phyloP scores from a whole-genome alignment of 1,284 basidiomycete genomes.

The Boletellus deceptivus region DNA sequence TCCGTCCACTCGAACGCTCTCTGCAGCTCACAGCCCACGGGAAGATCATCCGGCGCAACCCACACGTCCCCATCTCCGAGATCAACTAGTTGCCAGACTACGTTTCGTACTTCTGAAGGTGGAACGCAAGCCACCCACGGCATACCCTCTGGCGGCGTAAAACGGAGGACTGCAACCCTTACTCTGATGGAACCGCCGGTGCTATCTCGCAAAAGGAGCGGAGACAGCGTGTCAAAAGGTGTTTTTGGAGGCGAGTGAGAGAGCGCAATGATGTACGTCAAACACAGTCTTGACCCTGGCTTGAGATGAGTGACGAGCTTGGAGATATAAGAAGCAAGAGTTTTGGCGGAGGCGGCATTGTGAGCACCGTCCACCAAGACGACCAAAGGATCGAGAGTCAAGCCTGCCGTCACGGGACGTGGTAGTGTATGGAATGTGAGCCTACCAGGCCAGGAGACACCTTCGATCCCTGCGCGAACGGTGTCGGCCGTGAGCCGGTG shows the following conservation, averaged over 20 bases:
- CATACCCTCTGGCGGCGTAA: conserved; percentile 83
- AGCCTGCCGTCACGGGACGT: conserved; percentile 17
- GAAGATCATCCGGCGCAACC: conserved; percentile 34
- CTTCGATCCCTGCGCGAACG: conserved; percentile 51
- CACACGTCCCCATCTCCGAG: conserved; percentile 42
- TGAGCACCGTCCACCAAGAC: conserved; percentile 94
- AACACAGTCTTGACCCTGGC: conserved; percentile 29
- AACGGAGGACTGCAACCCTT: conserved; percentile 57
- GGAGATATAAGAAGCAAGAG: conserved; percentile 72
- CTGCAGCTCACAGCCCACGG: conserved; percentile 29
- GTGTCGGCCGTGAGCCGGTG: conserved; percentile 27
- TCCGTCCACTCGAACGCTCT: conserved; percentile 48
- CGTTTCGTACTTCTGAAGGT: conserved; percentile 45
- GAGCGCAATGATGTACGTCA: conserved; percentile 74
- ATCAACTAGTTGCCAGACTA: conserved; percentile 42
- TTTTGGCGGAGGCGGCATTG: conserved; percentile 79
- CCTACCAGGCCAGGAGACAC: conserved; percentile 78
- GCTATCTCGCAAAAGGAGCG: conserved; percentile 47
- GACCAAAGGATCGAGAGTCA: conserved; percentile 29
- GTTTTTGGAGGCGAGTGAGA: conserved; percentile 83
- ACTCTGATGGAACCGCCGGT: conserved; percentile 27
- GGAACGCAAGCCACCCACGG: conserved; percentile 80
- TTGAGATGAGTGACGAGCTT: conserved; percentile 28
- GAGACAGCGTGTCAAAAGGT: conserved; percentile 64
- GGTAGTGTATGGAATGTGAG: conserved; percentile 67